Evolutionary conservation across 129 eudicot species (phyloP), one percentile per base, ranked within the genome.

Genomic region (Mikania micrantha): DNA sequence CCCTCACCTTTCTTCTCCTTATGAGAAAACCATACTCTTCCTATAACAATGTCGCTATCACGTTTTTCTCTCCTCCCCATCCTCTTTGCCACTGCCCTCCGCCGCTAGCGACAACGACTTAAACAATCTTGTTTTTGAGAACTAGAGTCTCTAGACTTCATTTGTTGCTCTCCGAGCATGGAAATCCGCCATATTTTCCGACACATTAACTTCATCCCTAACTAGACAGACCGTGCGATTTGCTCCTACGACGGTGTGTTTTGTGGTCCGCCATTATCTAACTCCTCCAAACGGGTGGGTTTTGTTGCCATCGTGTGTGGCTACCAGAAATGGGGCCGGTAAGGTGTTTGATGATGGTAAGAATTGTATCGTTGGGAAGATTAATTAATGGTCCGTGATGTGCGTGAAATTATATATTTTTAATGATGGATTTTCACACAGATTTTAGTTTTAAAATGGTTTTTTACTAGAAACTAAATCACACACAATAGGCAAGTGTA

Each of bases 81-180:
- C 69, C 50, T 78, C 74, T 71, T 72, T 53, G 44, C 67, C 61
- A 29, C 50, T 15, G 24, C 58, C 69, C 21, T 84, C 35, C 83
- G 32, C 64, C 58, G 34, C 79, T 28, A 79, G 69, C 16, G 77
- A 48, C 25, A 22, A 69, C 15, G 83, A 69, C 28, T 48, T 58
- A 21, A 64, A 25, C 53, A 67, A n/a, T 21, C 73, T 84, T n/a
- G 68, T 68, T 2, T 84, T 89, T 57, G 90, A 85, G 31, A 93
- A 89, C 60, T 67, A 74, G 0, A 77, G 78, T 17, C 82, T 88
- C 41, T 77, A 82, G 5, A 68, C 50, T 53, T 95, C 96, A 58
- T 93, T 86, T 90, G 77, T 86, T 77, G 99, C 96, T 4, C 78
- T 93, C 5, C 99, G 89, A 72, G 85, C 99, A 27, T 88, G 96